Conservation (phyloP, 495 filamentous ascomycete genomes). For the Penicillium cinerascens region DNA sequence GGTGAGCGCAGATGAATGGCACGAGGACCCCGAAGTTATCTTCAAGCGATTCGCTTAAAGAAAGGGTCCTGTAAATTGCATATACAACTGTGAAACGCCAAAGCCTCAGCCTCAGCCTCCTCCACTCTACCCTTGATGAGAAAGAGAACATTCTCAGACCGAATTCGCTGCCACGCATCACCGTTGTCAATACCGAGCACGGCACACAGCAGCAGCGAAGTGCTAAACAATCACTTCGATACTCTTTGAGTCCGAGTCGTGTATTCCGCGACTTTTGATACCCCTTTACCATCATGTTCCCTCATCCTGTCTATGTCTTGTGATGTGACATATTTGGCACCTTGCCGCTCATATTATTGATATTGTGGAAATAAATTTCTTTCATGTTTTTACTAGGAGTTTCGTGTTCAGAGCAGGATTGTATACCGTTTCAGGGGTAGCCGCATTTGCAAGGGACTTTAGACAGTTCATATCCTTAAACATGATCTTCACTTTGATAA, state of each 20-base stretch:
- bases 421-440: background rate
- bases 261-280: constrained; percentile 38
- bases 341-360: background rate
- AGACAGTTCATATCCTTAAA: background rate
- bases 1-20: constrained; percentile 98
- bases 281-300: constrained; percentile 25
- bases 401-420: constrained; percentile 3
- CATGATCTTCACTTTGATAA: background rate
- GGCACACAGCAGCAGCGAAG: constrained; percentile 8
- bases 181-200: background rate
- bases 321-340: constrained; percentile 4
- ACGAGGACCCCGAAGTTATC: constrained; percentile 98
- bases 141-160: constrained; percentile 2
- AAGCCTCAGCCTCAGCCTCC: background rate
- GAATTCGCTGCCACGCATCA: background rate
- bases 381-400: constrained; percentile 5
- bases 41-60: constrained; percentile 88
- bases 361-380: constrained; percentile 18
- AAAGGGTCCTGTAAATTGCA: background rate
- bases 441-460: background rate
- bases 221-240: constrained; percentile 16
- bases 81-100: background rate
- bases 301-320: constrained; percentile 13
- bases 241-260: constrained; percentile 17
- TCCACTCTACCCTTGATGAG: background rate